These are phyloP conservation scores for Tulasnella sp. DNA, from an alignment of 768 basidiomycete species.

Conservation along the genomic window DNA sequence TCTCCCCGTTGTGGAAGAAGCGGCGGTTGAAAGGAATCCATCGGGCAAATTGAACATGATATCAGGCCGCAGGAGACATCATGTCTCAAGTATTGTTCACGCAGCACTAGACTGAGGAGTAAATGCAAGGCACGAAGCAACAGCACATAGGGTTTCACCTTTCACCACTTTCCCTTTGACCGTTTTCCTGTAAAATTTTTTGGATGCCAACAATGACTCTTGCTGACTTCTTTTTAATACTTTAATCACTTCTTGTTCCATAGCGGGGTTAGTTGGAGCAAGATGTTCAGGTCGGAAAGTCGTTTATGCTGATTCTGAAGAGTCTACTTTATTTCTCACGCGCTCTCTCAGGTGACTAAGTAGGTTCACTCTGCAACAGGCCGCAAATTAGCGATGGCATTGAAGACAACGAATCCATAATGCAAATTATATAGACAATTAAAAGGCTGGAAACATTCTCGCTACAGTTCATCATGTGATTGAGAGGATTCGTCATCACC, in stretches of 20 bases:
- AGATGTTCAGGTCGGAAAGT: too few species aligned
- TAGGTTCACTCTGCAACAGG: too few species aligned
- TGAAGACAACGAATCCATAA: too few species aligned
- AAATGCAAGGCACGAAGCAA: not conserved
- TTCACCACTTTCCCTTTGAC: constrained; percentile 87
- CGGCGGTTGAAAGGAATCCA: constrained; percentile 25
- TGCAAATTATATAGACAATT: too few species aligned
- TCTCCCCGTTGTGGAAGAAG: constrained; percentile 50
- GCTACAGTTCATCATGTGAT: constrained; percentile 22
- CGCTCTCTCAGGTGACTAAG: too few species aligned
- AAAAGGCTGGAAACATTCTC: too few species aligned
- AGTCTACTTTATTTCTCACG: too few species aligned
- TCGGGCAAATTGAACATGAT: constrained; percentile 51
- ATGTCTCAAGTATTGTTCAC: constrained; percentile 86
- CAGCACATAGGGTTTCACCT: constrained; percentile 35
- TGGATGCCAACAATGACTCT: constrained; percentile 65
- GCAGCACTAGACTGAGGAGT: constrained; percentile 43
- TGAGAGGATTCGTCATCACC: constrained; percentile 21
- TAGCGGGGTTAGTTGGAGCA: too few species aligned
- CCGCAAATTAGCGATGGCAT: too few species aligned
- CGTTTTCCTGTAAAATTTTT: constrained; percentile 95
- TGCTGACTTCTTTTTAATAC: constrained; percentile 57
- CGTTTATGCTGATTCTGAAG: too few species aligned
- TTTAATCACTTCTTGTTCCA: constrained; percentile 51
- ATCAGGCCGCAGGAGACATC: constrained; percentile 81